phyloP scores from a whole-genome alignment of 306 rosid genomes.

The Glycine tomentella region DNA sequence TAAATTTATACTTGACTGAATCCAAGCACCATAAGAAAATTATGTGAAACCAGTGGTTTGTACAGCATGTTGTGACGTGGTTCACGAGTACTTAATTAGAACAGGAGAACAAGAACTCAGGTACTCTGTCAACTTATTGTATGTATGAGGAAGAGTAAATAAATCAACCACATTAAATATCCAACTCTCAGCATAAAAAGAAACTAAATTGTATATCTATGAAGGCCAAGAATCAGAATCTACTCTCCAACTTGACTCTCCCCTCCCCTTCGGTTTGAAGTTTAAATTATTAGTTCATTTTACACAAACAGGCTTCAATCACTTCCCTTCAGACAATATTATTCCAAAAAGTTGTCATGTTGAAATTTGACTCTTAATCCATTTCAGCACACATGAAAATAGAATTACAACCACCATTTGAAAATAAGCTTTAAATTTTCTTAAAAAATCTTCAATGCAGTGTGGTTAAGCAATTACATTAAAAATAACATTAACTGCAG shows the following conservation, averaged over 20 bases:
- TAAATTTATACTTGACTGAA: slow-evolving; percentile 12
- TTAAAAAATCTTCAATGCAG: too few species aligned
- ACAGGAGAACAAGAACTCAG: slow-evolving; percentile 23
- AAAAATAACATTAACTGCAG: neutral
- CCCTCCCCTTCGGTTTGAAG: neutral
- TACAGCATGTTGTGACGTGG: slow-evolving; percentile 6
- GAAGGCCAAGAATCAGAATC: slow-evolving; percentile 4
- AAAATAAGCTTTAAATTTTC: too few species aligned
- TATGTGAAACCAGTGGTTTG: slow-evolving; percentile 30
- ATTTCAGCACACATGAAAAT: too few species aligned
- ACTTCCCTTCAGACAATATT: neutral
- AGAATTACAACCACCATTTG: too few species aligned
- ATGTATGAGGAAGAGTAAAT: neutral
- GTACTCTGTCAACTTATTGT: neutral
- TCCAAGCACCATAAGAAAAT: slow-evolving; percentile 11
- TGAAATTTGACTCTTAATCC: neutral
- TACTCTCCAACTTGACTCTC: neutral
- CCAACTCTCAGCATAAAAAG: slow-evolving; percentile 28
- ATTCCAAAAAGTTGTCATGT: too few species aligned
- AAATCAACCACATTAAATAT: slow-evolving; percentile 10
- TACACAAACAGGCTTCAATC: neutral
- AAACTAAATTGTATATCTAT: neutral
- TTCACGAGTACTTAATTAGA: slow-evolving; percentile 27
- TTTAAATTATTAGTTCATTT: neutral
- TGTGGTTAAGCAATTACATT: too few species aligned